phyloP scores from a whole-genome alignment of 805 yeast species.

The Ogataea nakhonphanomensis region DNA sequence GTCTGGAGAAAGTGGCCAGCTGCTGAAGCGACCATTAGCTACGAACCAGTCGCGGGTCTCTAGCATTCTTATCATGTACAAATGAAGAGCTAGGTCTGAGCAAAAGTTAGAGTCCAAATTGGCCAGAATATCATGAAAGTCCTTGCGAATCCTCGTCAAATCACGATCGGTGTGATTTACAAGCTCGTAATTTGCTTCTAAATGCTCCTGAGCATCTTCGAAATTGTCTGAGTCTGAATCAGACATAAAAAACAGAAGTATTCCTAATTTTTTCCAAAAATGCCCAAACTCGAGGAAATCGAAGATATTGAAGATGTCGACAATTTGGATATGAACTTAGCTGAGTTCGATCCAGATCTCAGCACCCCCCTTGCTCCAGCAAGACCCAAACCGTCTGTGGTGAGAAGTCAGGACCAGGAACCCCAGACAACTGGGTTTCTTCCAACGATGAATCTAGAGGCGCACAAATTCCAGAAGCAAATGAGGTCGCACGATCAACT shows the following conservation, averaged over 20 bases:
- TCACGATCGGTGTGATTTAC: constrained; percentile 2
- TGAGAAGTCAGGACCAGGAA: constrained; percentile 16
- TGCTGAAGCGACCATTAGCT: constrained; percentile 43
- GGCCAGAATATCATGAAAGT: constrained; percentile 26
- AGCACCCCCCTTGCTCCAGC: constrained; percentile 69
- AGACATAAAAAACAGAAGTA: constrained; percentile 4
- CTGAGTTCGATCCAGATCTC: constrained; percentile 77
- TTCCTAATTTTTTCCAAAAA: constrained; percentile 19
- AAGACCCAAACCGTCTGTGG: constrained; percentile 54
- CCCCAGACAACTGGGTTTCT: background rate
- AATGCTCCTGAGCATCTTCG: constrained; percentile 13
- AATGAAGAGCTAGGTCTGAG: constrained; percentile 58
- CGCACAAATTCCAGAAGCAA: constrained; percentile 11
- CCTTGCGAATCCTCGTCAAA: constrained; percentile 12
- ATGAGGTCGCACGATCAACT: constrained; percentile 28
- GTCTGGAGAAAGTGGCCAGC: constrained; percentile 53
- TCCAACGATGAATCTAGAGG: constrained; percentile 5
- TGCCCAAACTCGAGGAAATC: constrained; percentile 73
- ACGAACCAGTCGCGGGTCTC: constrained; percentile 36
- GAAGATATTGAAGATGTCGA: constrained; percentile 82
- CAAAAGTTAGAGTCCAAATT: constrained; percentile 48
- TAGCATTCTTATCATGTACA: constrained; percentile 54
- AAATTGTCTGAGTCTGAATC: constrained; percentile 12
- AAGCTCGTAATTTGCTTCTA: constrained; percentile 1
- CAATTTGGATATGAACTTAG: constrained; percentile 88